Base-by-base conservation (phyloP, 495 filamentous ascomycete genomes). In the Penicillium desertorum region DNA sequence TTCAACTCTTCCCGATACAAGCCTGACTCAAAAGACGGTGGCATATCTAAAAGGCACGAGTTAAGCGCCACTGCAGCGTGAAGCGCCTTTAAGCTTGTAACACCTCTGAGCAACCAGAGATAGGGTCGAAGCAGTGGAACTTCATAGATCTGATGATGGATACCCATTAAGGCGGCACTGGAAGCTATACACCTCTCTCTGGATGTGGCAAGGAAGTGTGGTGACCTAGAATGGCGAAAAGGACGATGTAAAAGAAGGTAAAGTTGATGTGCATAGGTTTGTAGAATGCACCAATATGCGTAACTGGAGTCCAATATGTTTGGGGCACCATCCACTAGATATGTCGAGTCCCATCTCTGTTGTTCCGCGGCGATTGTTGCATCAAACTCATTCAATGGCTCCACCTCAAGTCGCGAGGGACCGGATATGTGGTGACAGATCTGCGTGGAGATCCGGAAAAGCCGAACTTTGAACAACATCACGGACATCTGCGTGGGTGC, bases 401-500 rank as follows among this genome's bases (percentile, higher is more conserved):
- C 2, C 3, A 5, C 14, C 12, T 61, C 54, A 10, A 58, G 45
- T 10, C 48, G 36, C 4, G 52, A 37, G 0, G 44, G 43, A 23
- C 61, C 32, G 0, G 61, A 57, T 11, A 67, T 49, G 34, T 62
- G 58, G 23, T 50, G 54, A 23, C 64, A 63, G 22, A 67, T 60
- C 10, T 45, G 52, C 17, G 34, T 56, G 7, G 58, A 63, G 14
- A 67, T 56, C 9, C 27, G 58, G 25, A 63, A 67, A 3, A 67
- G 41, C 6, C 46, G 58, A 43, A 64, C 25, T 45, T 67, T 67
- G 34, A 17, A 9, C 61, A 51, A 49, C 56, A 63, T 64, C 1
- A 67, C 46, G 0, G 64, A 61, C 64, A 67, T 63, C n/a, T 67
- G 64, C 0, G 64, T 67, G 1, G 58, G 58, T 22, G 57, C 42